Conservation (phyloP, 169 alveolate species). For the Plasmodium reichenowi region DNA sequence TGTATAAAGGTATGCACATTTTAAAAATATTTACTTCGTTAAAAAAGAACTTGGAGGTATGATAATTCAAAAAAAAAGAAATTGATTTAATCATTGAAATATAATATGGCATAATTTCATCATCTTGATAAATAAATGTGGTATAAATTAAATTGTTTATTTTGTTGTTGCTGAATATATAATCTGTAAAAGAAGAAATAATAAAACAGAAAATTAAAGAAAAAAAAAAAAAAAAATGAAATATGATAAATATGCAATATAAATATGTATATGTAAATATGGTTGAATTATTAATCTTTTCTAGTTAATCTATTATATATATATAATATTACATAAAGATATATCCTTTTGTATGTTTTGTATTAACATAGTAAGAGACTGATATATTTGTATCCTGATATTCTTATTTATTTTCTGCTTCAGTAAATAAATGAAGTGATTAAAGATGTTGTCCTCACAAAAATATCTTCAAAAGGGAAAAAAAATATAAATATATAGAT, state of each 20-base stretch:
- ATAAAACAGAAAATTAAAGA: too few species aligned
- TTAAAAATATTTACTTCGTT: constrained; percentile 28
- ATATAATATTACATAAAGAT: constrained; percentile 35
- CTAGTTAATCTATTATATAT: too few species aligned
- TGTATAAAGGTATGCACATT: not conserved
- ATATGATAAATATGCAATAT: not conserved
- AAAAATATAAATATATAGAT: not conserved
- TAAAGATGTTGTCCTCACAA: constrained; percentile 65
- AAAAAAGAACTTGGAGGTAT: constrained; percentile 65
- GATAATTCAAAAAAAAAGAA: constrained; percentile 48
- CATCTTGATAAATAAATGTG: constrained; percentile 62
- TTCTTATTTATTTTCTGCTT: constrained; percentile 47
- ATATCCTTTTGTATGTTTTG: constrained; percentile 61
- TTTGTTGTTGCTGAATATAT: constrained; percentile 65
- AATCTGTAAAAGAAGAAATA: not conserved
- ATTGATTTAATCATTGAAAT: constrained; percentile 63
- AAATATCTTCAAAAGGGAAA: constrained; percentile 27
- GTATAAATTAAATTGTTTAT: constrained; percentile 56
- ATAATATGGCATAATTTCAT: constrained; percentile 66
- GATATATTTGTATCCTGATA: constrained; percentile 49
- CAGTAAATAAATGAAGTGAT: constrained; percentile 50
- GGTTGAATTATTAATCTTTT: too few species aligned
- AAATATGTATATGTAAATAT: not conserved
- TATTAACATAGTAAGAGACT: constrained; percentile 44
- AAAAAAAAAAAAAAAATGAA: too few species aligned